These are phyloP conservation scores for Przewalskia tangutica DNA, from an alignment of 257 asterid species.

Conservation along the genomic window DNA sequence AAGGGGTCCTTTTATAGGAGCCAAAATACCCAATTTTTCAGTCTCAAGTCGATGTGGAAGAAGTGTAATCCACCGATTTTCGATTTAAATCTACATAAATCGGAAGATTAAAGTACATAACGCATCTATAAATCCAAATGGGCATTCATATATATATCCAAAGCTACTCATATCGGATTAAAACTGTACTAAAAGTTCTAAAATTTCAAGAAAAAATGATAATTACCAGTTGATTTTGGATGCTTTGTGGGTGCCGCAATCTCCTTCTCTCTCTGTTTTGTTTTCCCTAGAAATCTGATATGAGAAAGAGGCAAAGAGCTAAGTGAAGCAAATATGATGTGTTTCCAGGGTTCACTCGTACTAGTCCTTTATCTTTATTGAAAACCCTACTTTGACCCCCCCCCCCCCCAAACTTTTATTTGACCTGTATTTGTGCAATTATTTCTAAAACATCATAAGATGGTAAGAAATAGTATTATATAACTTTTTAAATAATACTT, in stretches of 20 bases:
- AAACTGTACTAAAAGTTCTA: background rate
- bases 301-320: background rate
- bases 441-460: too few relatives aligned
- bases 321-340: background rate
- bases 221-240: background rate
- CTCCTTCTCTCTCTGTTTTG: background rate
- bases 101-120: too few relatives aligned
- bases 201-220: too few relatives aligned
- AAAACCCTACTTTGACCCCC: background rate
- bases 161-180: background rate
- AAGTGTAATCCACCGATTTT: too few relatives aligned
- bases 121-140: too few relatives aligned
- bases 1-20: too few relatives aligned
- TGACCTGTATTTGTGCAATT: background rate
- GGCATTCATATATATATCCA: background rate
- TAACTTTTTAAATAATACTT: too few relatives aligned
- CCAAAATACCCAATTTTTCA: too few relatives aligned
- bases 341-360: background rate
- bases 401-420: background rate
- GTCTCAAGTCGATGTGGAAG: too few relatives aligned
- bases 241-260: too few relatives aligned
- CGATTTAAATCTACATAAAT: too few relatives aligned
- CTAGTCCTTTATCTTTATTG: background rate
- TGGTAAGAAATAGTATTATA: too few relatives aligned
- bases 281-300: background rate